Conservation (phyloP, 148 eudicot species). For the Spergularia marina region DNA sequence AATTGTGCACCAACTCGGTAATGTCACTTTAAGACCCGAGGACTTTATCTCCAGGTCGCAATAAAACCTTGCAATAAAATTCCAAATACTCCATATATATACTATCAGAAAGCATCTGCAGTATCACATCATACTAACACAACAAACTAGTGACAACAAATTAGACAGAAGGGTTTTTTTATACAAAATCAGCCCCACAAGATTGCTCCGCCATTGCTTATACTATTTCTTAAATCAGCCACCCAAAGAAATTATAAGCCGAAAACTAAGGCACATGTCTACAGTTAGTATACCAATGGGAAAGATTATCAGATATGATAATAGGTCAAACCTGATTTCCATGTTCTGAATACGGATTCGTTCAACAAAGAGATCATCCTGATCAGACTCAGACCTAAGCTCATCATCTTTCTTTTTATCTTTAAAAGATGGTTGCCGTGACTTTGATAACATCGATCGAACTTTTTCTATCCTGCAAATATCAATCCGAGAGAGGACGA, state of each 20-base stretch:
- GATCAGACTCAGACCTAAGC: slow-evolving; percentile 34
- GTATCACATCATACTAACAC: too few relatives aligned
- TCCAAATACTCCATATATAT: too few relatives aligned
- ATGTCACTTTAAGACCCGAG: too few relatives aligned
- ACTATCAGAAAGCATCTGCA: too few relatives aligned
- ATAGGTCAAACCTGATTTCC: slow-evolving; percentile 62
- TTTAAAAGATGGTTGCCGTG: slow-evolving; percentile 33
- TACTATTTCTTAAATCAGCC: not conserved
- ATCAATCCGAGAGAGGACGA: slow-evolving; percentile 8
- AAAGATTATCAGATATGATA: not conserved
- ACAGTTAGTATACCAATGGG: not conserved
- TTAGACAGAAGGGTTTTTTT: too few relatives aligned
- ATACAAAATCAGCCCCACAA: too few relatives aligned
- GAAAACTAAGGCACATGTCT: not conserved
- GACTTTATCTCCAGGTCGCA: too few relatives aligned
- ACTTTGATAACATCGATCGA: slow-evolving; percentile 45
- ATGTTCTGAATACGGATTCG: slow-evolving; percentile 84
- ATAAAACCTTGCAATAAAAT: too few relatives aligned
- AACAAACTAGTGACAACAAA: too few relatives aligned
- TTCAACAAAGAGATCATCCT: slow-evolving; percentile 62
- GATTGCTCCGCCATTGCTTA: too few relatives aligned
- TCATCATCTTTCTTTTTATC: slow-evolving; percentile 67
- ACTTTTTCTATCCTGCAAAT: slow-evolving; percentile 53
- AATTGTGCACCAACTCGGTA: too few relatives aligned
- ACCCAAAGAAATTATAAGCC: not conserved